Conservation (phyloP, 805 yeast species). For the Brettanomyces nanus region DNA sequence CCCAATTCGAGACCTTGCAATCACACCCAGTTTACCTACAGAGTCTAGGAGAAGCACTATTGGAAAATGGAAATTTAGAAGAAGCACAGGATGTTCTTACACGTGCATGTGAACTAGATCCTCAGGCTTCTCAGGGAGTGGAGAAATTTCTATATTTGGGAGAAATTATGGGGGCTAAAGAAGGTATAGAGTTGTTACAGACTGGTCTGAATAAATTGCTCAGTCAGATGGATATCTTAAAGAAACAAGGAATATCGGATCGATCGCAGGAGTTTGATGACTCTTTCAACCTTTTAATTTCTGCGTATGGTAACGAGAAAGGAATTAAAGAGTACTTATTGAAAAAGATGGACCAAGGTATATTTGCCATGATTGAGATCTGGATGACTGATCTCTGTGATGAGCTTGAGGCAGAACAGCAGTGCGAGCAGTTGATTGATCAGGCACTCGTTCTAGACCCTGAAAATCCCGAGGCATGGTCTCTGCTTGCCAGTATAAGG, state of each 20-base stretch:
- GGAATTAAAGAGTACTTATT: constrained; percentile 31
- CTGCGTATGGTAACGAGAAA: constrained; percentile 21
- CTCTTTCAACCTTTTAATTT: constrained; percentile 15
- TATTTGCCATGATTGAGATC: constrained; percentile 81
- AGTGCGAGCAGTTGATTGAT: constrained; percentile 66
- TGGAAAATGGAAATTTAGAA: constrained; percentile 77
- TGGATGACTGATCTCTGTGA: constrained; percentile 98
- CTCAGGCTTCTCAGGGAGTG: constrained; percentile 53
- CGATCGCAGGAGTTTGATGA: constrained; percentile 4
- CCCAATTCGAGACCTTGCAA: constrained; percentile 27
- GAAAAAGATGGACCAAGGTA: constrained; percentile 64
- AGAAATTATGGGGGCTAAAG: constrained; percentile 77
- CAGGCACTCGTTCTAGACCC: constrained; percentile 53
- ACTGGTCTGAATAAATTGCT: constrained; percentile 53
- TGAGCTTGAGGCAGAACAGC: constrained; percentile 79
- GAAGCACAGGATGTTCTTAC: constrained; percentile 59
- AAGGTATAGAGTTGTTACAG: constrained; percentile 57
- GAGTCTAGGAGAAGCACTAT: constrained; percentile 62
- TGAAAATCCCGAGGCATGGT: constrained; percentile 72
- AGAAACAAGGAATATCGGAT: constrained; percentile 1
- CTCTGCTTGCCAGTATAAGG: constrained; percentile 75
- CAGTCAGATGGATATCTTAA: constrained; percentile 22
- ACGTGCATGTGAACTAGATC: constrained; percentile 61
- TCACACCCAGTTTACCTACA: constrained; percentile 41
- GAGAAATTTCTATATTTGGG: constrained; percentile 88